Base-by-base conservation (phyloP, 2,329 filamentous ascomycete genomes). In the Aspergillus tubingensis region DNA sequence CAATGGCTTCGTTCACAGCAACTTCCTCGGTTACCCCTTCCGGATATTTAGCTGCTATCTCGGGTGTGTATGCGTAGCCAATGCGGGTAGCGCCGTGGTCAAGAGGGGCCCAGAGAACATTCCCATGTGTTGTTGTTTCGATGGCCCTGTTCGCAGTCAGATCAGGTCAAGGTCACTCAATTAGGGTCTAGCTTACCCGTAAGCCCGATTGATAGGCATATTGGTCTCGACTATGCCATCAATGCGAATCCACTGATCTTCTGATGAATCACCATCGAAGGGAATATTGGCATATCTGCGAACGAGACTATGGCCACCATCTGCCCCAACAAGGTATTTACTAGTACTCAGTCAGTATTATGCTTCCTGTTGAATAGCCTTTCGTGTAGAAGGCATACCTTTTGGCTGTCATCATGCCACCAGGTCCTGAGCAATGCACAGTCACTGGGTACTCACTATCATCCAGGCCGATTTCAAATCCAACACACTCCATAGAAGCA, bases 71-170 rank as follows among this genome's bases (percentile, higher is more conserved):
- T n/a, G 59, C 54, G 27, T 57, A 61, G 4, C 54, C 59, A 13
- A 61, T 61, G 21, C 59, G 59, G 23, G 50, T 57, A 2, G 43
- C 59, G 15, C 59, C 54, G 25, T 61, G 59, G 41, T 61, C 59
- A n/a, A 61, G 49, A n/a, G 55, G 59, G 10, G 55, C 59, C 59
- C 59, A 61, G 41, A 61, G 59, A 5, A 61, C 59, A 17, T 61
- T 61, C 5, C 59, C 54, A 32, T 61, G 59, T 7, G 50, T 57
- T 27, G 52, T 54, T 19, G 48, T 57, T 49, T 61, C 59, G 17
- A 61, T 61, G 27, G 54, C 54, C 7, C 54, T 56, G 2, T 13
- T 10, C 4, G 10, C 8, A 8, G 25, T 49, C 21, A 49, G 25
- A 30, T 5, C n/a, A 38, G 15, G 7, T 48, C 27, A 8, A 27